Evolutionary conservation across 225 moss, liverwort and hornwort species (phyloP), one percentile per base, ranked within the genome.

Genomic region (Marchantia polymorpha): DNA sequence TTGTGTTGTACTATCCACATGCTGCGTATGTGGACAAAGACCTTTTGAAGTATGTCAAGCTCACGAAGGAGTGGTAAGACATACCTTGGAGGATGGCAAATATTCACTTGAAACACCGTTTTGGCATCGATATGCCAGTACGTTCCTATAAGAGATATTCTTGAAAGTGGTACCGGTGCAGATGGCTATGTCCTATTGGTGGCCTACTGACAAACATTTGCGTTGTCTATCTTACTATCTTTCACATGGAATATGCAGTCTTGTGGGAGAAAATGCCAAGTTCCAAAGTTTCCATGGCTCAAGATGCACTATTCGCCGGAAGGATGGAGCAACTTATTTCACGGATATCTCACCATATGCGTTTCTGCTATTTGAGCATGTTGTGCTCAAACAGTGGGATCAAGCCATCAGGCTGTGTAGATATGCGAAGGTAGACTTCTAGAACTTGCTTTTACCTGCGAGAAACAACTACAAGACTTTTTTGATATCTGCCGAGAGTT

Each of bases 1-100:
- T 93, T 12, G 80, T 94, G 46, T 97, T 93, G 97, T 97, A 90
- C 53, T 92, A 93, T 66, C 94, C 97, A 48, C 92, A 94, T 67
- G 89, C 87, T 30, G 86, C 90, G 49, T 89, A 78, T 71, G 83
- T 94, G 17, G 97, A 97, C 80, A 92, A 88, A 26, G 91, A 92
- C 30, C 93, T 97, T 81, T 87, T 97, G 20, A 92, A 84, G 68
- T 86, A 90, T 77, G 85, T 92, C 17, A 97, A 93, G 87, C 82
- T 91, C 53, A 85, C 85, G 49, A 93, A 90, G 78, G 94, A 97
- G 19, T 89, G 85, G 96, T 97, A 69, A 93, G 90, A 77, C 65
- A 19, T 15, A 26, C 60, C 47, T n/a, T 51, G 66, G 47, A 23
- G 26, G 29, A 73, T 50, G 73, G 14, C 15, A 27, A 73, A 70